Percentiles rank a stretch among this genome's conserved stretches.
Conservation (phyloP, 768 basidiomycete species). For the Kwoniella shandongensis region DNA sequence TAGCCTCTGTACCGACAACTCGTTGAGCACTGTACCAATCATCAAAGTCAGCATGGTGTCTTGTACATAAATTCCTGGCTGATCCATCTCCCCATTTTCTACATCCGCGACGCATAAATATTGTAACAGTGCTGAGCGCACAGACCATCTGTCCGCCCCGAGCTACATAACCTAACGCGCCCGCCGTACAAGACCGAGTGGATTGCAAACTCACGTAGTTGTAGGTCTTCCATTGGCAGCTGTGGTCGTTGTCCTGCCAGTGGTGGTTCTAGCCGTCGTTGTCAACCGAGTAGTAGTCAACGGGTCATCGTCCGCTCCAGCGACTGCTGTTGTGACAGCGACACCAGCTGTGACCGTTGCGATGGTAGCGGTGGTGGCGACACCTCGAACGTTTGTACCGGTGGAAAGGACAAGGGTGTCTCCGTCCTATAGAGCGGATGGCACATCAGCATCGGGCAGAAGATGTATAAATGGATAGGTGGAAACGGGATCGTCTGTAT, state of each 20-base stretch:
- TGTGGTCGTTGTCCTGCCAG: neutral
- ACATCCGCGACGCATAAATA: too few relatives aligned
- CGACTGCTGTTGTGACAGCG: constrained; percentile 3
- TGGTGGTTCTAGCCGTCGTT: neutral
- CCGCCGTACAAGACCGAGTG: too few relatives aligned
- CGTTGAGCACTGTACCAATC: neutral
- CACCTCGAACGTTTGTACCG: constrained; percentile 32
- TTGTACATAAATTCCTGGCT: too few relatives aligned
- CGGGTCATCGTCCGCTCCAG: constrained; percentile 4
- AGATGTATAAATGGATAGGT: too few relatives aligned
- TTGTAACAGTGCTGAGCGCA: too few relatives aligned
- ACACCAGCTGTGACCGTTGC: constrained; percentile 17
- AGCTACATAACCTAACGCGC: too few relatives aligned
- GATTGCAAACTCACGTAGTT: constrained; percentile 22
- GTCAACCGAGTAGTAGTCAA: constrained; percentile 18
- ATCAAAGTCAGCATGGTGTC: too few relatives aligned
- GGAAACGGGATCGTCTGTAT: too few relatives aligned
- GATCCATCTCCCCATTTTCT: too few relatives aligned
- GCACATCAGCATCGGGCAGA: neutral
- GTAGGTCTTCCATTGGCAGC: constrained; percentile 2
- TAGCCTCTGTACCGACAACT: constrained; percentile 6
- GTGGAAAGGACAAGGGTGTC: constrained; percentile 40
- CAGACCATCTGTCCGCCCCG: too few relatives aligned
- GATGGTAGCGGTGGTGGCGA: constrained; percentile 25
- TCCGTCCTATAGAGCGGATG: constrained; percentile 26